phyloP scores from a whole-genome alignment of 257 asterid species.

The Nicotiana attenuata region DNA sequence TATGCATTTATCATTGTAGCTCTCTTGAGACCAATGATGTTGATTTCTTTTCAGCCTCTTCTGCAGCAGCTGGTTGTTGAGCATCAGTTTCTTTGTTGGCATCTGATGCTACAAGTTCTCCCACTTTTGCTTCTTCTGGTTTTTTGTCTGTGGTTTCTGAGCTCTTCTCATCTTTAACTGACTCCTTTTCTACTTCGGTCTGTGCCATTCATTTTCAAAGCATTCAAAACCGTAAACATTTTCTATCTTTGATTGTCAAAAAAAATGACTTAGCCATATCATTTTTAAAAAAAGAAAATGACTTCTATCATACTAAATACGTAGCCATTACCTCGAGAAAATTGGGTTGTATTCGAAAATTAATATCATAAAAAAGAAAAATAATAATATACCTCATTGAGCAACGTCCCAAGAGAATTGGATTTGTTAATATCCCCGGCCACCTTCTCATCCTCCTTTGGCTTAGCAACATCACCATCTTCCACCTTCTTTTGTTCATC shows the following conservation, averaged over 20 bases:
- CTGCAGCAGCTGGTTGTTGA: not conserved
- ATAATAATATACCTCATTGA: not conserved
- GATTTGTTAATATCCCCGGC: not conserved
- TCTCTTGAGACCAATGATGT: not conserved
- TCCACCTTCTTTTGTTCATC: slow-evolving; percentile 19
- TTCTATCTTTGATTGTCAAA: no score
- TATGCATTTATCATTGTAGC: not conserved
- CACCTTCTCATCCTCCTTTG: slow-evolving; percentile 11
- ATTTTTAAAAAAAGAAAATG: no score
- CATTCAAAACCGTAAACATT: not conserved
- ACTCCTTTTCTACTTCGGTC: slow-evolving; percentile 14
- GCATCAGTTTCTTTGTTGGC: not conserved
- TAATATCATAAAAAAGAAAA: no score
- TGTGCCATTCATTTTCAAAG: slow-evolving; percentile 8
- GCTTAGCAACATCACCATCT: slow-evolving; percentile 3
- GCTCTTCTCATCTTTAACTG: slow-evolving; percentile 18
- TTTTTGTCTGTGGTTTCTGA: slow-evolving; percentile 7
- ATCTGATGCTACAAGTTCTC: not conserved
- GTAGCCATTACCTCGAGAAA: no score
- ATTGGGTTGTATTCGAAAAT: not conserved
- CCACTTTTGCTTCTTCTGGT: slow-evolving; percentile 17
- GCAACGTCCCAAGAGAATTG: not conserved
- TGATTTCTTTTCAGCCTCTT: not conserved
- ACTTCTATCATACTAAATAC: no score
- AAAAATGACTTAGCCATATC: no score